Evolutionary conservation across 2,329 filamentous ascomycete species (phyloP).

Genomic region (Leptographium galeiforme): DNA sequence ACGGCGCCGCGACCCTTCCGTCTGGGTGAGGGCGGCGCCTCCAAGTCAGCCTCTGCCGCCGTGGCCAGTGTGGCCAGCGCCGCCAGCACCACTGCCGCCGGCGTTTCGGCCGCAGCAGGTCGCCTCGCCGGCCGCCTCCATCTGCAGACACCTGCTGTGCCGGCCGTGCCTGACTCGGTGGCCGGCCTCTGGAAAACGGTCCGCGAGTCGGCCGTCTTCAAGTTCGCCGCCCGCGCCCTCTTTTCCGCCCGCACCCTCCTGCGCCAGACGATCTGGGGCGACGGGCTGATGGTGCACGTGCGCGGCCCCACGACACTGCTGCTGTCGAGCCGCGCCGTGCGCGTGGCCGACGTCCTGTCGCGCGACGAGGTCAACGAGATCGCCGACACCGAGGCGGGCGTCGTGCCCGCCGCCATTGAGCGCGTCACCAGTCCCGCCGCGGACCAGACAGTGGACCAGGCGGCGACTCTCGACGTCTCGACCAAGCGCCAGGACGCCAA

Average conservation of each 20-base stretch:
- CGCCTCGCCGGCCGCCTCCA: background rate
- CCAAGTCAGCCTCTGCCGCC: background rate
- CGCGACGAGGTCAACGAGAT: slow-evolving; percentile 78
- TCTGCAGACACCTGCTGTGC: slow-evolving; percentile 32
- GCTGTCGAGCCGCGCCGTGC: slow-evolving; percentile 73
- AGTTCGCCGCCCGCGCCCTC: slow-evolving; percentile 46
- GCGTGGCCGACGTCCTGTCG: slow-evolving; percentile 65
- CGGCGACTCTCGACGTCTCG: slow-evolving; percentile 38
- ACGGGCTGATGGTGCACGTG: slow-evolving; percentile 83
- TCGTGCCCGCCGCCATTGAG: slow-evolving; percentile 46
- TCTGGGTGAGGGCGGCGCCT: slow-evolving; percentile 27
- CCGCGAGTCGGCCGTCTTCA: slow-evolving; percentile 61
- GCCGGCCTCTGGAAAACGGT: slow-evolving; percentile 61
- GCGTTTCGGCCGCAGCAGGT: background rate
- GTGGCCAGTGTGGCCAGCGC: slow-evolving; percentile 20
- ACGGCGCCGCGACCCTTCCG: slow-evolving; percentile 71
- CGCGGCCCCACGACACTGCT: slow-evolving; percentile 75
- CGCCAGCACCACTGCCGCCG: slow-evolving; percentile 2
- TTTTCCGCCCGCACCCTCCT: slow-evolving; percentile 63
- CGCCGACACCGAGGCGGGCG: slow-evolving; percentile 65
- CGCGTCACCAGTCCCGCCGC: slow-evolving; percentile 23
- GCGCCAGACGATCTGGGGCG: slow-evolving; percentile 80
- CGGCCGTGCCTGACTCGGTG: slow-evolving; percentile 43
- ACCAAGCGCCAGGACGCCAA: slow-evolving; percentile 48
- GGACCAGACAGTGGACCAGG: slow-evolving; percentile 12